Evolutionary conservation across 225 moss, liverwort and hornwort species (phyloP), one percentile per base, ranked within the genome.

Genomic region (Ulota crispa): DNA sequence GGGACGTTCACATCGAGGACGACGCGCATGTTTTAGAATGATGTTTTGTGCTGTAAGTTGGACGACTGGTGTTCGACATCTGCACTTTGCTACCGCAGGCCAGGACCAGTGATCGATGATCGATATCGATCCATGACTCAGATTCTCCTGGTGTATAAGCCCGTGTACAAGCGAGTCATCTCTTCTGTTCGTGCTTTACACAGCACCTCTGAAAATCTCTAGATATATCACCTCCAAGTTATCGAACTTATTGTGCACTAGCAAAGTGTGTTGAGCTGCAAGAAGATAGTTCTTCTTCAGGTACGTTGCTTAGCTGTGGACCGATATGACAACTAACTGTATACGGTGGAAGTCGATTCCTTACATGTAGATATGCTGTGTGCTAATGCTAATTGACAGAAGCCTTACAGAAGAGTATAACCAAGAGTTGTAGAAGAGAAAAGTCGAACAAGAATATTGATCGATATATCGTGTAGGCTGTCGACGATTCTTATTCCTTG

Each of bases 341-440:
- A 1, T 47, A 47, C 5, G 16, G 47, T 47, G 47, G 47, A 47
- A 47, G 0, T 47, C 47, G 47, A 47, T 16, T 16, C 16, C 15
- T 47, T 14, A 16, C 4, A 16, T 16, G 43, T 43, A 43, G 43
- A 43, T 43, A 43, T 43, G 0, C 2, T 43, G 2, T 12, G 43
- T 43, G 12, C 43, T 43, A 13, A 13, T 13, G 43, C 43, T 43
- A 12, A 12, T 13, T 43, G 3, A 13, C 43, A 43, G 4, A 12
- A 43, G 43, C 8, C 13, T 13, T 13, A 13, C 3, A 13, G 43
- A 43, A 2, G 0, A 43, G 12, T 43, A 10, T 0, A 0, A 0
- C 13, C 13, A 13, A 43, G 43, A 43, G 43, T 43, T 43, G 43
- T 13, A 3, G 13, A 43, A 43, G 43, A 43, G 3, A 43, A 43